phyloP scores from a whole-genome alignment of 2,329 filamentous ascomycete species.

The Calonectria ilicicola region DNA sequence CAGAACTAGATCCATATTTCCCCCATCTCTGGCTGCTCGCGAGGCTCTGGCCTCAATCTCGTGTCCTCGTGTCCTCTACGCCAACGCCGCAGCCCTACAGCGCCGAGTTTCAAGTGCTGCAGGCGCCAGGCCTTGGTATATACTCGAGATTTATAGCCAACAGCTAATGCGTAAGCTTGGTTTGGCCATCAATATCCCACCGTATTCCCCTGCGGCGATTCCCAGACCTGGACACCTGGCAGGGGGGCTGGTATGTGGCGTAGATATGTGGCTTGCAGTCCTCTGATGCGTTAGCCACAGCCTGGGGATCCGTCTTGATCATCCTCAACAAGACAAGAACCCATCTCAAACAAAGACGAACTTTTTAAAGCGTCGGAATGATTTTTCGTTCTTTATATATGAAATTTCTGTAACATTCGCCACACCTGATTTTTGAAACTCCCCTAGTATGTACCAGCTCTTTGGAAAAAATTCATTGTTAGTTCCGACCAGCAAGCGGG shows the following conservation, averaged over 20 bases:
- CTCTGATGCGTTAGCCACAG: not conserved
- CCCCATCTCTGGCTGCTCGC: not conserved
- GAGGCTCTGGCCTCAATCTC: not conserved
- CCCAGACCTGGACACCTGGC: too few relatives aligned
- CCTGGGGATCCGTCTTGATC: not conserved
- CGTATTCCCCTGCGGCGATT: too few relatives aligned
- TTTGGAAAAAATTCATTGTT: not conserved
- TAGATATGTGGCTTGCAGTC: not conserved
- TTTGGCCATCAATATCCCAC: too few relatives aligned
- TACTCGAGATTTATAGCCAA: too few relatives aligned
- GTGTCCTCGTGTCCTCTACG: not conserved
- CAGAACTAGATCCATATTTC: not conserved
- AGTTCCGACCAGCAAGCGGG: too few relatives aligned
- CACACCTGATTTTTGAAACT: not conserved
- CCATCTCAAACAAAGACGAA: not conserved
- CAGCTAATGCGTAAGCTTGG: not conserved
- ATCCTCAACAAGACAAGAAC: not conserved
- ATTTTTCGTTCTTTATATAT: not conserved
- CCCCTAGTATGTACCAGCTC: not conserved
- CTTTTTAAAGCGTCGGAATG: not conserved
- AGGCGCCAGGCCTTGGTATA: not conserved
- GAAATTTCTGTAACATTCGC: not conserved
- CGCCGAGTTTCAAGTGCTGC: not conserved
- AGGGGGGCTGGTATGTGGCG: too few relatives aligned
- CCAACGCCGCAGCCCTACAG: not conserved